Evolutionary conservation across 495 filamentous ascomycete genomes (phyloP).

Genomic region (Neurospora terricola): DNA sequence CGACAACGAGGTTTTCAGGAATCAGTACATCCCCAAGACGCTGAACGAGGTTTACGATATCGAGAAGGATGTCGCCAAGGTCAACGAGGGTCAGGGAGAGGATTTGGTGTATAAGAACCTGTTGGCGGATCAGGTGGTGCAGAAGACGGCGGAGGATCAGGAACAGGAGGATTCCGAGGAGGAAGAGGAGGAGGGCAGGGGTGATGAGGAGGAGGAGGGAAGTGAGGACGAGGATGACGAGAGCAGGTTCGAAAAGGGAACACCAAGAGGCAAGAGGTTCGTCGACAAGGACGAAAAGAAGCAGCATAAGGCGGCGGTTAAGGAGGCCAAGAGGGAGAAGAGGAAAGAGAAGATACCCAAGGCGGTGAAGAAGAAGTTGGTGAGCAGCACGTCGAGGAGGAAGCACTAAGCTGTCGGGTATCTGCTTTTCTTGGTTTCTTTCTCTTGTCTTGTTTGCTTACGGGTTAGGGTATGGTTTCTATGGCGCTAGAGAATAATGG

Average conservation of each 20-base stretch:
- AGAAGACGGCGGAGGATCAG: slow-evolving; percentile 27
- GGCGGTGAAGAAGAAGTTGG: slow-evolving; percentile 75
- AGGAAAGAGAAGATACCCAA: slow-evolving; percentile 94
- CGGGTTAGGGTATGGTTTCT: background rate
- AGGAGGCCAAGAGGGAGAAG: slow-evolving; percentile 88
- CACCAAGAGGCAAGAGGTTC: slow-evolving; percentile 78
- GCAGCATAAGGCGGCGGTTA: slow-evolving; percentile 80
- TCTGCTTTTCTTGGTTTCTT: background rate
- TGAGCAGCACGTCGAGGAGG: slow-evolving; percentile 32
- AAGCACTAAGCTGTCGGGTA: slow-evolving; percentile 19
- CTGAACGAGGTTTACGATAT: slow-evolving; percentile 92
- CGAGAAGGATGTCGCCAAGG: slow-evolving; percentile 74
- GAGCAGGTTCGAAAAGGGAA: slow-evolving; percentile 49
- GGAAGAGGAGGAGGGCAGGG: slow-evolving; percentile 38
- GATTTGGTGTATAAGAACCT: slow-evolving; percentile 74
- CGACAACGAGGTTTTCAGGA: slow-evolving; percentile 83
- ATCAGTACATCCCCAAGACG: slow-evolving; percentile 91
- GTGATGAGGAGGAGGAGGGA: slow-evolving; percentile 22
- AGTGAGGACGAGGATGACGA: slow-evolving; percentile 25
- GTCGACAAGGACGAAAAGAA: slow-evolving; percentile 86
- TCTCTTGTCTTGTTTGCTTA: background rate
- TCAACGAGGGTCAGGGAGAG: slow-evolving; percentile 58
- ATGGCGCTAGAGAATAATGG: background rate
- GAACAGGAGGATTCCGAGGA: slow-evolving; percentile 29
- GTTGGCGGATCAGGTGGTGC: slow-evolving; percentile 56